Conservation (phyloP, 352 stramenopile species). For the Stephanocyclus meneghinianus region DNA sequence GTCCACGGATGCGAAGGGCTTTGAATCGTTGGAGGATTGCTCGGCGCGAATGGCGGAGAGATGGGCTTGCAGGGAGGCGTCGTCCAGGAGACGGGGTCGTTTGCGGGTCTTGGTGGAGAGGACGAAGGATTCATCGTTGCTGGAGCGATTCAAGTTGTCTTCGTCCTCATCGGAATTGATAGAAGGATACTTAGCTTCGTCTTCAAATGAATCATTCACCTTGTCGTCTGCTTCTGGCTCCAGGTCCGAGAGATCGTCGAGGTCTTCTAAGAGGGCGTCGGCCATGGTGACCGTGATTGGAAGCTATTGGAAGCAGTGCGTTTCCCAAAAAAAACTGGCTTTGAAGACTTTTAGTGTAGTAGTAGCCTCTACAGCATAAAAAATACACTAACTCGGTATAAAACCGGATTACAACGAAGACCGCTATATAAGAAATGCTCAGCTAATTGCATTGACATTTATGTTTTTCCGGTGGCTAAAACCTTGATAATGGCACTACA, state of each 20-base stretch:
- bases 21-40: not conserved
- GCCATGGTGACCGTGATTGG: constrained; percentile 37
- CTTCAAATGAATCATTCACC: not conserved
- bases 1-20: not conserved
- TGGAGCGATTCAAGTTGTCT: constrained; percentile 1
- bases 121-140: not conserved
- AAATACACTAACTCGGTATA: too few species aligned
- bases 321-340: too few species aligned
- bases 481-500: too few species aligned
- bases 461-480: too few species aligned
- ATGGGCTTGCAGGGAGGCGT: constrained; percentile 28
- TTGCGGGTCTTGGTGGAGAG: not conserved
- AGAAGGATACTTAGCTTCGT: not conserved
- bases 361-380: too few species aligned
- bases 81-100: constrained; percentile 28
- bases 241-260: constrained; percentile 75
- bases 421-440: too few species aligned
- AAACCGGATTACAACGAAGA: too few species aligned
- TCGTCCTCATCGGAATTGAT: constrained; percentile 7
- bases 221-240: constrained; percentile 55
- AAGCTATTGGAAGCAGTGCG: not conserved
- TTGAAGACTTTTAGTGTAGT: too few species aligned
- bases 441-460: too few species aligned
- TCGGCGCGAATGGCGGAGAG: constrained; percentile 10
- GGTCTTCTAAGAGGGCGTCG: constrained; percentile 75